phyloP scores from a whole-genome alignment of 2,329 filamentous ascomycete genomes.

The Trichoderma simmonsii region DNA sequence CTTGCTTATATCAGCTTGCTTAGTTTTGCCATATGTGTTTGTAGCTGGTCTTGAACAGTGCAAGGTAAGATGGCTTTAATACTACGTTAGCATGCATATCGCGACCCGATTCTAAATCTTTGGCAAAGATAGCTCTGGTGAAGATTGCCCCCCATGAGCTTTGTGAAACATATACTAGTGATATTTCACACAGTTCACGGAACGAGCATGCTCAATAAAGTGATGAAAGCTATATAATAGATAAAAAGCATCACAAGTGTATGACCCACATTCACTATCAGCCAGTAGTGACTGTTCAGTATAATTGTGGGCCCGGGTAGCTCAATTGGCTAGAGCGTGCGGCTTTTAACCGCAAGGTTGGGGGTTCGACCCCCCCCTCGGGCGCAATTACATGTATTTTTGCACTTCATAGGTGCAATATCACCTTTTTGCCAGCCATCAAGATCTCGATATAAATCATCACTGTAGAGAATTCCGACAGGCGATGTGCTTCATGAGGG shows the following conservation, averaged over 20 bases:
- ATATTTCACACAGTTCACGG: too few species aligned
- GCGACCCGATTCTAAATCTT: too few species aligned
- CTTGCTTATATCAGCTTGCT: too few species aligned
- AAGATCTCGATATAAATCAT: not conserved
- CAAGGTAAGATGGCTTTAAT: too few species aligned
- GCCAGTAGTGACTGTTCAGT: not conserved
- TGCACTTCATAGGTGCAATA: not conserved
- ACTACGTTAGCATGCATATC: too few species aligned
- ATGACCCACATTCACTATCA: not conserved
- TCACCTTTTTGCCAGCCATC: not conserved
- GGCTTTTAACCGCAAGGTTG: conserved; percentile 35
- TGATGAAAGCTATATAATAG: not conserved
- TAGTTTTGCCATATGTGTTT: too few species aligned
- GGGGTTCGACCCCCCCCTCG: conserved; percentile 34
- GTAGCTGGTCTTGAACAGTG: too few species aligned
- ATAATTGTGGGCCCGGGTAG: conserved; percentile 27
- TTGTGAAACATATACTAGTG: too few species aligned
- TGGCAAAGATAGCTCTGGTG: too few species aligned
- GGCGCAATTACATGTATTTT: conserved; percentile 22
- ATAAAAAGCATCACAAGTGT: not conserved
- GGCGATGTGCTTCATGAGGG: not conserved
- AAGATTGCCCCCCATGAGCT: too few species aligned
- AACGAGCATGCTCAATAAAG: too few species aligned
- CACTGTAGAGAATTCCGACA: not conserved
- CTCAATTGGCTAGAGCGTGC: conserved; percentile 36